Evolutionary conservation across 176 grass and related monocot species (phyloP).

Genomic region (Lolium multiflorum): DNA sequence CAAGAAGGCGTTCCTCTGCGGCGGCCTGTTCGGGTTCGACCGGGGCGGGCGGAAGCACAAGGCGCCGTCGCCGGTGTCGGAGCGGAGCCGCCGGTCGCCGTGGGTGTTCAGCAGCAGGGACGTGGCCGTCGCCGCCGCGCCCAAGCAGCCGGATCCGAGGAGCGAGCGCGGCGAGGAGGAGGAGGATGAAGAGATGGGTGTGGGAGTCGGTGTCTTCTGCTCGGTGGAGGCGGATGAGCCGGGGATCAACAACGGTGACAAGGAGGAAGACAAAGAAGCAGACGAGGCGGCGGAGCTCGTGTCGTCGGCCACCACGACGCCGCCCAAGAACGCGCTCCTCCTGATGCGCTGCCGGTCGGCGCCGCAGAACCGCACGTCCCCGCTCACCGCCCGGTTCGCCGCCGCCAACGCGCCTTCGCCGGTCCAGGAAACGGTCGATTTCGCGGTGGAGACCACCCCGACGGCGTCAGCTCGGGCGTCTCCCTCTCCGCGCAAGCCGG

Average conservation of each 20-base stretch:
- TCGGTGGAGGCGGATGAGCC: slow-evolving; percentile 28
- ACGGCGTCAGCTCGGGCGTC: neutral
- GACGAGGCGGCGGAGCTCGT: slow-evolving; percentile 47
- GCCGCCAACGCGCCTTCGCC: slow-evolving; percentile 38
- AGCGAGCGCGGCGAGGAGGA: slow-evolving; percentile 13
- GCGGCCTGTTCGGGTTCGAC: slow-evolving; percentile 55
- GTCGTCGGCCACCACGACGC: slow-evolving; percentile 65
- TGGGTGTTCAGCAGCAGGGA: slow-evolving; percentile 65
- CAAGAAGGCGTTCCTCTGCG: slow-evolving; percentile 64
- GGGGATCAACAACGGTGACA: slow-evolving; percentile 5
- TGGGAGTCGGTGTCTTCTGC: neutral
- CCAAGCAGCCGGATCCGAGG: slow-evolving; percentile 36
- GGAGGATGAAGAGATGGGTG: slow-evolving; percentile 26
- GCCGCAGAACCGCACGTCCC: slow-evolving; percentile 75
- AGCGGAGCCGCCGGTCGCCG: slow-evolving; percentile 38
- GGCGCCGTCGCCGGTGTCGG: slow-evolving; percentile 39
- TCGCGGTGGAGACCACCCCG: slow-evolving; percentile 6
- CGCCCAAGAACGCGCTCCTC: slow-evolving; percentile 94
- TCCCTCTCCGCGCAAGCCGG: slow-evolving; percentile 34
- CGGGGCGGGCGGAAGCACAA: neutral
- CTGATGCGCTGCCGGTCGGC: slow-evolving; percentile 96
- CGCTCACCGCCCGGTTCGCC: slow-evolving; percentile 60
- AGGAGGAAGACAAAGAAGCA: neutral
- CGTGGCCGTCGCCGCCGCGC: slow-evolving; percentile 43
- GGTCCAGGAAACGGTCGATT: slow-evolving; percentile 4